phyloP scores from a whole-genome alignment of 306 rosid species.

The Hippophae tibetana region DNA sequence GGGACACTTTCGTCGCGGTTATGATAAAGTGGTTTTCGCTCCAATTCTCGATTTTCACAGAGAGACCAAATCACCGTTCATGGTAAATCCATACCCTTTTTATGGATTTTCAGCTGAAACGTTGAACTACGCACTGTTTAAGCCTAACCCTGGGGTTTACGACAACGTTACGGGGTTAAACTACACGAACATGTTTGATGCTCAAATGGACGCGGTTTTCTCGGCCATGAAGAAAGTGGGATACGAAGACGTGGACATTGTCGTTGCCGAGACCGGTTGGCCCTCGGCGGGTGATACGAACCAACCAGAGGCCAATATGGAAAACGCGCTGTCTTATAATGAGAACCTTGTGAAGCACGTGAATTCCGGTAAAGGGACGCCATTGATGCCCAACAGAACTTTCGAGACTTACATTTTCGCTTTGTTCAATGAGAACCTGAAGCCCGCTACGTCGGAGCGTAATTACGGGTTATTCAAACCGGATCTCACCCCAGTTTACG shows the following conservation, averaged over 20 bases:
- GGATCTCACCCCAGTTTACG: conserved; percentile 57
- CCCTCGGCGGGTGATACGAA: conserved; percentile 69
- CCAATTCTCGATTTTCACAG: conserved; percentile 62
- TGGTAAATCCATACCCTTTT: conserved; percentile 80
- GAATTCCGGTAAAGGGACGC: conserved; percentile 67
- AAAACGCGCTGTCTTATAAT: conserved; percentile 56
- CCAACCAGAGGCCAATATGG: conserved; percentile 47
- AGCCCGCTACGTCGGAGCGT: conserved; percentile 51
- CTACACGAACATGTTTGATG: conserved; percentile 90
- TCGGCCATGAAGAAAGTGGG: conserved; percentile 83
- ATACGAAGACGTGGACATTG: conserved; percentile 57
- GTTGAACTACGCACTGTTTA: conserved; percentile 52
- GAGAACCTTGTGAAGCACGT: conserved; percentile 63
- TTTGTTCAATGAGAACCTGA: conserved; percentile 66
- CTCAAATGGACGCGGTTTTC: conserved; percentile 74
- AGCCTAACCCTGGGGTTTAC: conserved; percentile 62
- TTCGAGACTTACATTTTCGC: conserved; percentile 62
- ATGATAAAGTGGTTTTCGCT: conserved; percentile 44
- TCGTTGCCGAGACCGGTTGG: conserved; percentile 86
- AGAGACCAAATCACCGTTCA: conserved; percentile 52
- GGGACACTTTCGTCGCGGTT: conserved; percentile 56
- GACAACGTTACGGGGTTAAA: conserved; percentile 40
- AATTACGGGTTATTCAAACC: conserved; percentile 72
- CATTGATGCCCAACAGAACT: conserved; percentile 65
- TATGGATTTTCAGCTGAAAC: conserved; percentile 38